phyloP scores from a whole-genome alignment of 2,329 filamentous ascomycete genomes.

The Scolecobasidium constrictum region DNA sequence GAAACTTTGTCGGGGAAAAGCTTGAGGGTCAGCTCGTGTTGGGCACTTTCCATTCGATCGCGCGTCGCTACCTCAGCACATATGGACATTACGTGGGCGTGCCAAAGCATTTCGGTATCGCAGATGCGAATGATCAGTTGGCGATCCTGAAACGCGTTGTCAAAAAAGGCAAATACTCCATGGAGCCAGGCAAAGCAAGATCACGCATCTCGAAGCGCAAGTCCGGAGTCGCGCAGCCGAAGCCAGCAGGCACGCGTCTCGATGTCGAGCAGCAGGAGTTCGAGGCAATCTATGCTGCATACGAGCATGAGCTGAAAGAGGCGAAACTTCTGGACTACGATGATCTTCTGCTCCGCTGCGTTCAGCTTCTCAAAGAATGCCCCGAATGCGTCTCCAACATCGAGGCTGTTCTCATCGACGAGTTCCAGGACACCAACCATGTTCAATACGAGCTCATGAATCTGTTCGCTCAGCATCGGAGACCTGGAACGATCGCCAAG shows the following conservation, averaged over 20 bases:
- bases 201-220: slow-evolving; percentile 62
- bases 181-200: slow-evolving; percentile 62
- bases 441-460: slow-evolving; percentile 93
- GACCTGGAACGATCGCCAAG: slow-evolving; percentile 36
- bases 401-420: slow-evolving; percentile 84
- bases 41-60: slow-evolving; percentile 91
- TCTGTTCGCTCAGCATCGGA: slow-evolving; percentile 55
- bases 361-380: slow-evolving; percentile 61
- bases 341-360: slow-evolving; percentile 75
- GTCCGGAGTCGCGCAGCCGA: slow-evolving; percentile 32
- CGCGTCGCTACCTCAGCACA: slow-evolving; percentile 67
- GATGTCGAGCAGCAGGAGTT: slow-evolving; percentile 53
- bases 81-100: slow-evolving; percentile 83
- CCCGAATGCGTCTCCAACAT: slow-evolving; percentile 82
- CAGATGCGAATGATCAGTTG: slow-evolving; percentile 69
- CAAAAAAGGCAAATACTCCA: slow-evolving; percentile 55
- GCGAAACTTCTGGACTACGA: slow-evolving; percentile 91
- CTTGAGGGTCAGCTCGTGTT: slow-evolving; percentile 68
- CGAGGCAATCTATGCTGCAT: slow-evolving; percentile 57
- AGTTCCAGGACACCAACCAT: slow-evolving; percentile 95
- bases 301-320: slow-evolving; percentile 61
- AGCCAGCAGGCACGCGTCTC: slow-evolving; percentile 16
- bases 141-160: slow-evolving; percentile 74
- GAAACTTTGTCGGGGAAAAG: slow-evolving; percentile 66
- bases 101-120: slow-evolving; percentile 76